Base-by-base conservation (phyloP, 768 basidiomycete genomes). In the Leccinellum albellum region DNA sequence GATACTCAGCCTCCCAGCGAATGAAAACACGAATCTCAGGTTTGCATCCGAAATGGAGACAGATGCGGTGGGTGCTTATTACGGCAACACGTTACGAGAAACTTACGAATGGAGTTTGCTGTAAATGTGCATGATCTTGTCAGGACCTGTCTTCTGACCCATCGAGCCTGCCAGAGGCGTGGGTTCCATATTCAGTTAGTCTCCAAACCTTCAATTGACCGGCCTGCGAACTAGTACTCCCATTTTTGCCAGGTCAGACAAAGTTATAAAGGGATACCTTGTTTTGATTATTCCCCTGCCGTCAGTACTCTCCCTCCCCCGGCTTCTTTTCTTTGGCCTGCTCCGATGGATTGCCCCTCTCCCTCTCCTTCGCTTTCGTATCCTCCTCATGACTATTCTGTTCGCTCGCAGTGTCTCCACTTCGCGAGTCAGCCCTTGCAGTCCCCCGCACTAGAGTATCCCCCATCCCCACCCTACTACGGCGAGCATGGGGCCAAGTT, bases 111-210 rank as follows among this genome's bases (percentile, higher is more conserved):
- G 54, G 56, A 55, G 65, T 51, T 67, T 63, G 60, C 65, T 68
- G 65, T 64, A 69, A 59, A 69, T 37, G 68, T 63, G 61, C 61
- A 55, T 55, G 29, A 65, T 64, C 60, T 68, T 31, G 67, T 61
- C 67, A 60, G 56, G 61, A 47, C 64, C 57, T 57, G 62, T 68
- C 66, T 62, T 67, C 68, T 70, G 63, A 63, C 65, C 64, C 55
- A 54, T 64, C 59, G 62, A 66, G 58, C 68, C 68, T 67, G 66
- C 51, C 66, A 66, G 47, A 68, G 56, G 66, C 69, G 67, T 70
- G 67, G 67, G 64, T 68, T 54, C 67, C 61, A 67, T 70, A 66
- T 60, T 55, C 57, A 64, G 68, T 46, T 64, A 60, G 67, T 56
- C 59, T 46, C 21, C 33, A 52, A 21, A 32, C 50, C 20, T 40